A percentile compares a stretch with the other conserved stretches of the same genome.
These are phyloP conservation scores for Colletotrichum sp. DNA, from an alignment of 2,329 filamentous ascomycete species.

Conservation along the genomic window DNA sequence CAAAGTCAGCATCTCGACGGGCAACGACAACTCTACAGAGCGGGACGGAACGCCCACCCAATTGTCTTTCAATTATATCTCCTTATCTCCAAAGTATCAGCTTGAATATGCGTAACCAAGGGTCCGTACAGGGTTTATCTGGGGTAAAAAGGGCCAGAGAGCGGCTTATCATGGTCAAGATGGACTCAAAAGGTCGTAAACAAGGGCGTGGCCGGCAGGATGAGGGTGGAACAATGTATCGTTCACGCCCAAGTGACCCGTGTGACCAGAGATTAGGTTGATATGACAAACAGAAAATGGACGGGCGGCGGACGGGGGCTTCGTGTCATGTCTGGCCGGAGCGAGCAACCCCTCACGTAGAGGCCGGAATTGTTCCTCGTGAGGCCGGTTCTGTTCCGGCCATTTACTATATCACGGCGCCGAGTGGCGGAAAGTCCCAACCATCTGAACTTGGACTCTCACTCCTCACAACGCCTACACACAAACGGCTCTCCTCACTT, in stretches of 20 bases:
- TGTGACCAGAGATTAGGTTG: slow-evolving; percentile 20
- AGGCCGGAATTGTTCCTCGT: slow-evolving; percentile 38
- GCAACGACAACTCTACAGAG: not conserved
- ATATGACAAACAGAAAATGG: slow-evolving; percentile 24
- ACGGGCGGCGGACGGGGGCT: slow-evolving; percentile 1
- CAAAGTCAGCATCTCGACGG: not conserved
- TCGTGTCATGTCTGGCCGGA: slow-evolving; percentile 16
- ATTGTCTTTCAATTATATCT: not conserved
- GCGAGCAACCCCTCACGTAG: slow-evolving; percentile 29
- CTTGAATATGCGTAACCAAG: not conserved
- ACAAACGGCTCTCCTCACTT: not conserved
- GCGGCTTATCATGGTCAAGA: slow-evolving; percentile 1
- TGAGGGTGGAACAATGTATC: not conserved
- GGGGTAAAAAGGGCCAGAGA: not conserved
- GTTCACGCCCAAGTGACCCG: not conserved
- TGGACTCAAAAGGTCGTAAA: not conserved
- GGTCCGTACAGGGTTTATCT: not conserved
- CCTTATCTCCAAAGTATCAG: not conserved
- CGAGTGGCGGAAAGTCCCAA: slow-evolving; percentile 16
- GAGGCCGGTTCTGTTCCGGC: slow-evolving; percentile 41
- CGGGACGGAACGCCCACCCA: not conserved
- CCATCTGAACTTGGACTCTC: slow-evolving; percentile 13
- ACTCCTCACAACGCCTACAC: slow-evolving; percentile 12
- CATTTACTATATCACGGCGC: slow-evolving; percentile 51
- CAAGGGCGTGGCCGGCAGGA: not conserved